Percentiles rank a stretch among this genome's conserved stretches.
phyloP scores from a whole-genome alignment of 768 basidiomycete species.

The Psilocybe azurescens region DNA sequence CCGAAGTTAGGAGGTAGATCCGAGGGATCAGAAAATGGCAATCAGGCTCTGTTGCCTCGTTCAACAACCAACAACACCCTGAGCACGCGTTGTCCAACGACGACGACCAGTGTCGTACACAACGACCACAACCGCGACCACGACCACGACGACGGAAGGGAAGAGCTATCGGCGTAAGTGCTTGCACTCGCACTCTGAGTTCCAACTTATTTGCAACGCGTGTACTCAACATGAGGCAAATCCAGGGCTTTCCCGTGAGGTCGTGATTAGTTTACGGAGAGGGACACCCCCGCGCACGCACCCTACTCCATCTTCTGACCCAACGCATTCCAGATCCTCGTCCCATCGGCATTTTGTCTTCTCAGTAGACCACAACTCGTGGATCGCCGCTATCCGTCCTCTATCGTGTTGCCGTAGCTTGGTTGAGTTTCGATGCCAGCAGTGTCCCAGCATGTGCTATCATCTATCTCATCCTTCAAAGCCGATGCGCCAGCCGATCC shows the following conservation, averaged over 20 bases:
- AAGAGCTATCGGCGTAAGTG: slow-evolving; percentile 28
- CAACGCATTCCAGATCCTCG: slow-evolving; percentile 18
- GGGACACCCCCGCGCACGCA: slow-evolving; percentile 27
- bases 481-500: slow-evolving; percentile 35
- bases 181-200: slow-evolving; percentile 22
- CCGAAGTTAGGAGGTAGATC: slow-evolving; percentile 20
- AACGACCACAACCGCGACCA: slow-evolving; percentile 19
- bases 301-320: slow-evolving; percentile 22
- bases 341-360: slow-evolving; percentile 22
- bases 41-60: slow-evolving; percentile 22
- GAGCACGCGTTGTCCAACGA: slow-evolving; percentile 3
- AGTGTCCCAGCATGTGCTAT: slow-evolving; percentile 31
- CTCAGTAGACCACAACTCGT: slow-evolving; percentile 15
- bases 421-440: slow-evolving; percentile 40
- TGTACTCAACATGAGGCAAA: slow-evolving; percentile 63
- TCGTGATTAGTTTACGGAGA: slow-evolving; percentile 31
- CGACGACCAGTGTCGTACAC: slow-evolving; percentile 11
- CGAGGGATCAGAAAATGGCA: slow-evolving; percentile 31
- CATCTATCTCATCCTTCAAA: slow-evolving; percentile 24
- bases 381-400: slow-evolving; percentile 20
- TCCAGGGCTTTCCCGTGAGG: slow-evolving; percentile 47
- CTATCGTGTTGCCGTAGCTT: slow-evolving; percentile 12
- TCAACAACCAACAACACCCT: slow-evolving; percentile 27
- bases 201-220: slow-evolving; percentile 40
- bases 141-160: slow-evolving; percentile 8